Evolutionary conservation across 768 basidiomycete genomes (phyloP).

Genomic region (Lactarius trivialis): DNA sequence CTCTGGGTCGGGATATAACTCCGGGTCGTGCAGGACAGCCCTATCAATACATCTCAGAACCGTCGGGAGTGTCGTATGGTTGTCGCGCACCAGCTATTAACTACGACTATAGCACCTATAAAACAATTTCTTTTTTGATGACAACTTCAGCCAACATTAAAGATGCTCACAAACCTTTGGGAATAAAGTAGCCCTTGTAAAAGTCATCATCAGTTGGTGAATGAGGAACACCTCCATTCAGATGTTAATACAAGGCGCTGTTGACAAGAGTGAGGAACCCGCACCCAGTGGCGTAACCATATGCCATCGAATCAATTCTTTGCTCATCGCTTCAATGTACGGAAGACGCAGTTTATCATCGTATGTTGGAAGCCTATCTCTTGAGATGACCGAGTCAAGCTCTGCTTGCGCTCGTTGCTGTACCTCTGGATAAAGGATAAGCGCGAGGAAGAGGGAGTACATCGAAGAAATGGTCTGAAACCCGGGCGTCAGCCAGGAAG

Average conservation of each 20-base stretch:
- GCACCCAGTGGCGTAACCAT: slow-evolving; percentile 22
- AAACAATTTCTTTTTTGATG: background rate
- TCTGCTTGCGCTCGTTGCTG: slow-evolving; percentile 26
- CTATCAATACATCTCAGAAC: background rate
- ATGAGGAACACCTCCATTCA: slow-evolving; percentile 19
- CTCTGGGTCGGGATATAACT: slow-evolving; percentile 27
- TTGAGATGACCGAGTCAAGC: slow-evolving; percentile 23
- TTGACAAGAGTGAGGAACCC: background rate
- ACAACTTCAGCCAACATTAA: slow-evolving; percentile 11
- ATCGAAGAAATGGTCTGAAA: slow-evolving; percentile 15
- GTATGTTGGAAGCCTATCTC: background rate
- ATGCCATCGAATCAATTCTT: slow-evolving; percentile 25
- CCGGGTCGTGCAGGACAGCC: slow-evolving; percentile 22
- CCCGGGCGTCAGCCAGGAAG: background rate
- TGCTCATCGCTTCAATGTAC: slow-evolving; percentile 23
- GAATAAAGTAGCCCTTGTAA: background rate
- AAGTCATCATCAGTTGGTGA: slow-evolving; percentile 1
- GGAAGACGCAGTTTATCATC: background rate
- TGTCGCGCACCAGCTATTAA: slow-evolving; percentile 23
- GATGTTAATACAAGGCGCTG: background rate
- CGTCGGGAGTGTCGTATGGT: background rate
- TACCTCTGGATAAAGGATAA: slow-evolving; percentile 26
- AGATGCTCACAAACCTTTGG: slow-evolving; percentile 15
- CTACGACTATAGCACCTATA: slow-evolving; percentile 18
- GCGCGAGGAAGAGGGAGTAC: slow-evolving; percentile 27